Evolutionary conservation across 2,329 filamentous ascomycete species (phyloP), one percentile per base, ranked within the genome.

Genomic region (Aspergillus fijiensis): DNA sequence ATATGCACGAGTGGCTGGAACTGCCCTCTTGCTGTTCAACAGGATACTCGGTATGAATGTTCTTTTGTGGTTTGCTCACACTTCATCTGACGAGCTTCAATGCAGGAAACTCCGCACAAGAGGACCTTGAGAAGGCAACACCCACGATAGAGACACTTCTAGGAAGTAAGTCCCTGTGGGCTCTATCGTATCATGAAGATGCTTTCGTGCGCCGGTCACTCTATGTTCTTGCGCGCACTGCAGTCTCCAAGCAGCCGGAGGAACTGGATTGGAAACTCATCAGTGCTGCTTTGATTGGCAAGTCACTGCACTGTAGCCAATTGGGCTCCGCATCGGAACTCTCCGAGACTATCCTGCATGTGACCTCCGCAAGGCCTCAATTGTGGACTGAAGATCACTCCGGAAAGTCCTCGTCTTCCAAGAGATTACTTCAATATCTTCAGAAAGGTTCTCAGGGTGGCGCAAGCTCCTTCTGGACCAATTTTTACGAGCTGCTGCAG

Each of bases 361-460:
- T 97, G 57, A 94, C 92, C 0, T 77, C 79, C 31, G 73, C 74
- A 12, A 83, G 87, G 52, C 87, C 91, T 1, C 82, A 86, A 16
- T 80, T 93, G 10, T 99, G 95, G 95, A 88, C 87, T 1, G 80
- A 81, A 5, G 79, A 85, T 57, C 87, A 87, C 72, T 80, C 76
- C 29, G 83, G 81, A 51, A 88, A 87, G 71, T 84, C 82, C 31
- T 71, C 82, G 7, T 84, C 74, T 60, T 82, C 76, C 61, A 85
- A 80, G 61, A 77, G 88, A 23, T 75, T 99, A 4, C 84, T 85
- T 53, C 80, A 86, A 9, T 95, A 96, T 66, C 79, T 98, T 6
- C 87, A 90, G 63, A 90, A 88, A 68, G 94, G 95, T 2, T 96
- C 94, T 0, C 91, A 97, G 69, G 85, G 87, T n/a, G 89, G 89